Evolutionary conservation across 768 basidiomycete genomes (phyloP), one percentile per base, ranked within the genome.

Genomic region (Podaxis sp.): DNA sequence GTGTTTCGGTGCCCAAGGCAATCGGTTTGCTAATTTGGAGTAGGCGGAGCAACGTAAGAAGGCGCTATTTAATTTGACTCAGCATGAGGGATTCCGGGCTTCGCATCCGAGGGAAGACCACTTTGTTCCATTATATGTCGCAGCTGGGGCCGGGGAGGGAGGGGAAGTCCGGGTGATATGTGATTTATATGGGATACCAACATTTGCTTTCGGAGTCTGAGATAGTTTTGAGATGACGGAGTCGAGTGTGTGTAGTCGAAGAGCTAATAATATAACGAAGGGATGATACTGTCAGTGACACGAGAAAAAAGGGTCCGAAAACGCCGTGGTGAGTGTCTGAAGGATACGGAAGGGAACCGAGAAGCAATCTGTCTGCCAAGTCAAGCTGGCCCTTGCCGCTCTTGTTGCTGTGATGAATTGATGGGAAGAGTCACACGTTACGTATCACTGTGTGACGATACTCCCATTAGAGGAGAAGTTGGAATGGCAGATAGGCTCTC

Each of bases 71-170:
- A 72, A 74, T 8, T 75, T 94, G 62, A 76, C 79, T 8, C 74
- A 75, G 47, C 90, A 93, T 66, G 73, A 76, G 3, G 82, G 82
- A 8, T 94, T 90, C 79, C 80, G 86, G 3, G 68, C 77, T 0
- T 83, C 87, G 27, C 90, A 95, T 67, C 93, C 91, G 1, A 80
- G 88, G 2, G 86, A 86, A 65, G 93, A 95, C 29, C 92, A 94
- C 69, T 91, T 94, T 68, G 78, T 93, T 15, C 92, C 93, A 9
- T 65, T 94, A 15, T 91, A 92, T 70, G 79, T 93, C 46, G 90
- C 88, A 3, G 88, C 85, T 2, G 91, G 89, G 2, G 91, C 89
- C 7, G 87, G 86, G 8, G 87, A 84, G 47, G 79, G 77, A 5
- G 85, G 83, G 1, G 74, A 77, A 37, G 79, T 79, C 7, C 76